phyloP scores from a whole-genome alignment of 257 asterid species.

The Nyctanthes arbortristis region DNA sequence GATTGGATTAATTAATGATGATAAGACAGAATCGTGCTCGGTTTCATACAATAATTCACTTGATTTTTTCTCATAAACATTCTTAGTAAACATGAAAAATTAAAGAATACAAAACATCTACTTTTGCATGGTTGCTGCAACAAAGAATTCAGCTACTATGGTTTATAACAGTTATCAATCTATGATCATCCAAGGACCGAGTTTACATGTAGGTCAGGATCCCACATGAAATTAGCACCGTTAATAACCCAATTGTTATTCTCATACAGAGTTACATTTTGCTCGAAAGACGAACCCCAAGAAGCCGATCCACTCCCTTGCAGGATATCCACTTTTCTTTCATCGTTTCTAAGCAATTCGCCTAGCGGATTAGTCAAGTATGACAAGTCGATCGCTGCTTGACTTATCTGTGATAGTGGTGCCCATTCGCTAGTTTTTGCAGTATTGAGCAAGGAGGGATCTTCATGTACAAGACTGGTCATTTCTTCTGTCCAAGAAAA shows the following conservation, averaged over 20 bases:
- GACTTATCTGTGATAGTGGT: slow-evolving; percentile 13
- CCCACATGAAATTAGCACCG: slow-evolving; percentile 50
- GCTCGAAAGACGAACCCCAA: slow-evolving; percentile 41
- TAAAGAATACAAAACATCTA: neutral
- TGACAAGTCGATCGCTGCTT: slow-evolving; percentile 28
- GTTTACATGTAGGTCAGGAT: slow-evolving; percentile 56
- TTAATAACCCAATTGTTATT: slow-evolving; percentile 38
- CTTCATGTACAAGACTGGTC: slow-evolving; percentile 30
- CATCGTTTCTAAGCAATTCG: slow-evolving; percentile 34
- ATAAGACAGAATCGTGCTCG: too few species aligned
- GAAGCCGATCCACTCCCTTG: slow-evolving; percentile 33
- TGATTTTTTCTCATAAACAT: too few species aligned
- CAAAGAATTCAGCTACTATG: neutral
- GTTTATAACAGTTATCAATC: slow-evolving; percentile 1
- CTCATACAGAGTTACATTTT: slow-evolving; percentile 48
- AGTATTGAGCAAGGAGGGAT: slow-evolving; percentile 22
- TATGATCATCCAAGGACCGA: slow-evolving; percentile 45
- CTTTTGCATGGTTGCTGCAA: neutral
- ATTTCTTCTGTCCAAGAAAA: slow-evolving; percentile 29
- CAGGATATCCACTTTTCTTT: slow-evolving; percentile 32
- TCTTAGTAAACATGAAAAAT: neutral
- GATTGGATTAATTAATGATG: too few species aligned
- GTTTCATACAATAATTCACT: too few species aligned
- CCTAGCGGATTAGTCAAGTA: slow-evolving; percentile 41
- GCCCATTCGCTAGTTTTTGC: slow-evolving; percentile 38